Percentiles rank a stretch among this genome's conserved stretches.
These are phyloP conservation scores for Exophiala oligosperma DNA, from an alignment of 2,329 filamentous ascomycete species.

Conservation along the genomic window DNA sequence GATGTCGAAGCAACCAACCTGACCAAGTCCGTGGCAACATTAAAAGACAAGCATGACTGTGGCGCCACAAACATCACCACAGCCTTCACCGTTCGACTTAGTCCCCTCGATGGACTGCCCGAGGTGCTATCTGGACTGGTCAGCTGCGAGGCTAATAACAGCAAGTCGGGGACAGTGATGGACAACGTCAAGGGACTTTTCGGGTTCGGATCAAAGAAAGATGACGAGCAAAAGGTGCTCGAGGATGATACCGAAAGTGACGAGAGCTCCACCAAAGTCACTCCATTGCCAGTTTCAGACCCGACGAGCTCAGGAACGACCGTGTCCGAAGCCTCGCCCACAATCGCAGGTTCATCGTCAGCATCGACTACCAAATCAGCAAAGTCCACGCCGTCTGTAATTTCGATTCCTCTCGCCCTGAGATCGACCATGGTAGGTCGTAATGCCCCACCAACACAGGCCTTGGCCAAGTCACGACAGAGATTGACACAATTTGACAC, in stretches of 20 bases:
- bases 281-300: conserved; percentile 27
- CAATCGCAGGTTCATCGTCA: conserved; percentile 46
- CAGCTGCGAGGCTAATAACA: conserved; percentile 77
- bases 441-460: conserved; percentile 35
- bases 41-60: conserved; percentile 79
- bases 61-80: conserved; percentile 74
- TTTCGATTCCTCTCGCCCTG: conserved; percentile 53
- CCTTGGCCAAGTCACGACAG: conserved; percentile 59
- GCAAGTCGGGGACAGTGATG: conserved; percentile 77
- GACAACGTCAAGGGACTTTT: conserved; percentile 96
- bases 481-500: conserved; percentile 80
- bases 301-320: conserved; percentile 32
- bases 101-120: conserved; percentile 72
- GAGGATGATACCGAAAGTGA: conserved; percentile 57
- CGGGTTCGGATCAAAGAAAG: conserved; percentile 89
- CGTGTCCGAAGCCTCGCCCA: conserved; percentile 31
- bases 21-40: conserved; percentile 74
- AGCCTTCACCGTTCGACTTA: conserved; percentile 74
- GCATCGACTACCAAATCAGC: conserved; percentile 36
- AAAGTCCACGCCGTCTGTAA: conserved; percentile 51
- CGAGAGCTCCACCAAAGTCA: conserved; percentile 31
- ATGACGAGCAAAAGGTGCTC: conserved; percentile 68
- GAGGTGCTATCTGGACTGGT: conserved; percentile 74
- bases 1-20: conserved; percentile 78
- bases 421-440: conserved; percentile 48